Evolutionary conservation across 2,329 filamentous ascomycete species (phyloP).

Genomic region (Penicillium sp.): DNA sequence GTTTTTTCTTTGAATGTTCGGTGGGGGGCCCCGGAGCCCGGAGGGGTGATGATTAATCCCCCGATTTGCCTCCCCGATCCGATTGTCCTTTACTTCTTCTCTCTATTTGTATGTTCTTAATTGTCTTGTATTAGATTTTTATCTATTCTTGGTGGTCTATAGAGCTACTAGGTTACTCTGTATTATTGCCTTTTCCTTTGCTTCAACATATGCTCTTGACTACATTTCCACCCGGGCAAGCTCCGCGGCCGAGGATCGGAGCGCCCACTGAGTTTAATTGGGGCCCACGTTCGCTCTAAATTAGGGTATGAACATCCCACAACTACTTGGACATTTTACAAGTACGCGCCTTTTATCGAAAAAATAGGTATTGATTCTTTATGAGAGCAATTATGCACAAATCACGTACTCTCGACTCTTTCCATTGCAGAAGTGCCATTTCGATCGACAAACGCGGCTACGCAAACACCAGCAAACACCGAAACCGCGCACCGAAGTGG

Average conservation of each 20-base stretch:
- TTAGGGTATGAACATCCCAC: background rate
- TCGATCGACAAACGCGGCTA: background rate
- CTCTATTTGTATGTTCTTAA: background rate
- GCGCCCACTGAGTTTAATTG: slow-evolving; percentile 2
- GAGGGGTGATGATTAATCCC: slow-evolving; percentile 25
- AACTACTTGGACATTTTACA: too few relatives aligned
- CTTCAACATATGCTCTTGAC: background rate
- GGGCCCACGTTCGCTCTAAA: slow-evolving; percentile 2
- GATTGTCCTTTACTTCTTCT: background rate
- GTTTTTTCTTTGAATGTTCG: slow-evolving; percentile 17
- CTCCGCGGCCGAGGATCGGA: slow-evolving; percentile 9
- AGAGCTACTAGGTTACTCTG: background rate
- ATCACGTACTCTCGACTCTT: background rate
- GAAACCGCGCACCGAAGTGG: background rate
- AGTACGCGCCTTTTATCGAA: too few relatives aligned
- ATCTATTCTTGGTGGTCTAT: background rate
- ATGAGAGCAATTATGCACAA: slow-evolving; percentile 1
- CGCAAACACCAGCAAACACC: background rate
- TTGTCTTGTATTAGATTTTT: background rate
- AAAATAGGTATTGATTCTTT: background rate
- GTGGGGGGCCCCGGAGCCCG: slow-evolving; percentile 12
- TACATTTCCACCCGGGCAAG: background rate
- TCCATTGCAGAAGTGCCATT: background rate
- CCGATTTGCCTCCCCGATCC: slow-evolving; percentile 3
- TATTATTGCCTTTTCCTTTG: background rate